These are phyloP conservation scores for Fusarium pseudocircinatum DNA, from an alignment of 2,329 filamentous ascomycete genomes.

Conservation along the genomic window DNA sequence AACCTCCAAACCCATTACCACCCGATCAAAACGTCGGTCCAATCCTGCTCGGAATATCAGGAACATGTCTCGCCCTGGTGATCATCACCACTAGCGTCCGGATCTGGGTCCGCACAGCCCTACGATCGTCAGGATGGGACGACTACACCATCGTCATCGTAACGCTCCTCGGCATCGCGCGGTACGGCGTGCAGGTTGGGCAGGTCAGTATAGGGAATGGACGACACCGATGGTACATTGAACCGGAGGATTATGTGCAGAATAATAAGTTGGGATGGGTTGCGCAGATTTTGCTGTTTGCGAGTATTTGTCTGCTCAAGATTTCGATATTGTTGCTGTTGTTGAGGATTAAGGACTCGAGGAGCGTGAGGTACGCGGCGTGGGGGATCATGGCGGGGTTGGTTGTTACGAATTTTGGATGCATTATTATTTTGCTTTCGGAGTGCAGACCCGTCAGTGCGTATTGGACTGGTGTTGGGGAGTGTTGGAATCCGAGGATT, in stretches of 20 bases:
- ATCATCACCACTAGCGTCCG: conserved; percentile 47
- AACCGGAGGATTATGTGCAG: conserved; percentile 44
- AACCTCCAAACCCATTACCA: conserved; percentile 46
- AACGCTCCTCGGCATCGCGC: conserved; percentile 43
- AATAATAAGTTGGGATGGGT: conserved; percentile 53
- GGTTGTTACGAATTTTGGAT: conserved; percentile 45
- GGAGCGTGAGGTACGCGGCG: conserved; percentile 43
- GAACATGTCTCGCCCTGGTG: conserved; percentile 46
- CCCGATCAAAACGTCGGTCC: conserved; percentile 49
- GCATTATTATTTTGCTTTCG: conserved; percentile 47
- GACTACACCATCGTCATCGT: conserved; percentile 50
- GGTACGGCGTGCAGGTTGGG: conserved; percentile 47
- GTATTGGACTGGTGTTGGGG: conserved; percentile 46
- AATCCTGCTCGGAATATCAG: conserved; percentile 46
- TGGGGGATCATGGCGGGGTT: conserved; percentile 47
- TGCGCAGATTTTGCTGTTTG: conserved; percentile 53
- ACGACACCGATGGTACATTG: conserved; percentile 50
- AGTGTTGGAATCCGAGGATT: conserved; percentile 46
- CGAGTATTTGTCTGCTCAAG: conserved; percentile 52
- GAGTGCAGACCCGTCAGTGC: conserved; percentile 45
- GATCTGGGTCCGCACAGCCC: conserved; percentile 44
- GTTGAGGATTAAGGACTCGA: conserved; percentile 53
- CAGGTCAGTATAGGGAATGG: conserved; percentile 51
- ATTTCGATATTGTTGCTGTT: conserved; percentile 54
- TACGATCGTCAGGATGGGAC: conserved; percentile 49